These are phyloP conservation scores for Diaporthe citriasiana DNA, from an alignment of 2,329 filamentous ascomycete genomes.

Conservation along the genomic window DNA sequence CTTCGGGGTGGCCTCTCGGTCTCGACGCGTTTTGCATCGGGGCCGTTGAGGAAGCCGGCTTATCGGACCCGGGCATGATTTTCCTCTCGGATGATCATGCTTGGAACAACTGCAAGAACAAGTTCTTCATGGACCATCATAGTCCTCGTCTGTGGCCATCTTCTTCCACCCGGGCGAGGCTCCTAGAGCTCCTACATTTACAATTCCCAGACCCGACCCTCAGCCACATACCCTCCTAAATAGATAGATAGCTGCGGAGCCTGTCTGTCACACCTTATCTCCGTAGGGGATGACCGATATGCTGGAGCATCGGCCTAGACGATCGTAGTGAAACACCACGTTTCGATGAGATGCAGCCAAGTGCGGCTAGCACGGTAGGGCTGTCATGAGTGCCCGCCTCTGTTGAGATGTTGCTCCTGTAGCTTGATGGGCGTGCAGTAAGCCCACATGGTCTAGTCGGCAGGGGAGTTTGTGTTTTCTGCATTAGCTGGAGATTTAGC, in stretches of 20 bases:
- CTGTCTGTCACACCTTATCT: neutral
- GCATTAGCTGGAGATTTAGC: neutral
- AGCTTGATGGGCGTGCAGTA: neutral
- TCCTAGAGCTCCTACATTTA: constrained; percentile 52
- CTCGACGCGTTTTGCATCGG: constrained; percentile 50
- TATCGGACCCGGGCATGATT: constrained; percentile 37
- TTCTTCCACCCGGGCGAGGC: constrained; percentile 50
- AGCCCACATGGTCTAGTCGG: neutral
- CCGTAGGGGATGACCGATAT: neutral
- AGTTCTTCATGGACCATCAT: constrained; percentile 51
- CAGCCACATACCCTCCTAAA: neutral
- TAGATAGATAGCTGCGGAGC: neutral
- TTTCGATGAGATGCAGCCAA: neutral
- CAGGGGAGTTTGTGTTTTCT: neutral
- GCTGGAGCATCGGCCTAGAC: neutral
- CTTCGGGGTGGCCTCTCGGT: constrained; percentile 48
- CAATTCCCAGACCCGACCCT: constrained; percentile 39
- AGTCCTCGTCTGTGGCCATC: constrained; percentile 51
- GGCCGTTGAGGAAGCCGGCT: constrained; percentile 47
- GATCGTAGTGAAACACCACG: neutral
- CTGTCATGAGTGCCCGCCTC: neutral
- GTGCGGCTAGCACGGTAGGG: neutral
- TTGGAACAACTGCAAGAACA: constrained; percentile 48
- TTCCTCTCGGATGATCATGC: constrained; percentile 20
- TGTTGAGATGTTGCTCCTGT: neutral